A percentile compares a stretch with the other conserved stretches of the same genome.
phyloP scores from a whole-genome alignment of 208 protist species.

The Crithidia sp. region DNA sequence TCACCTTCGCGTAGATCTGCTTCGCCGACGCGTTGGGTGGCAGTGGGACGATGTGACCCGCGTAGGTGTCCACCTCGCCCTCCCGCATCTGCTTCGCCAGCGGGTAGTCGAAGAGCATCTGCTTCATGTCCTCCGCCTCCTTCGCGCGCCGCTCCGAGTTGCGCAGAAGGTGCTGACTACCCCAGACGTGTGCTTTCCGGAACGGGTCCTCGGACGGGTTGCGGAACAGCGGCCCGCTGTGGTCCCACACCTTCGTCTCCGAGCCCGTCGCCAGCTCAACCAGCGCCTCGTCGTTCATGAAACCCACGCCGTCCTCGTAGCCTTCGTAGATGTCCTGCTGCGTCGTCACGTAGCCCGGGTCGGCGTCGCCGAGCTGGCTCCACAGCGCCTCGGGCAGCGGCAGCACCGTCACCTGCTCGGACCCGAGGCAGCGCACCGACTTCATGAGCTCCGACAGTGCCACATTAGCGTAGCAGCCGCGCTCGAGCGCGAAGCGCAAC shows the following conservation, averaged over 20 bases:
- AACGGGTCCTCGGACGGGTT: slow-evolving; percentile 57
- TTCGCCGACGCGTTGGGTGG: slow-evolving; percentile 70
- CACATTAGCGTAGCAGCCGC: slow-evolving; percentile 89
- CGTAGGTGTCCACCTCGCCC: slow-evolving; percentile 73
- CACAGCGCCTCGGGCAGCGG: slow-evolving; percentile 65
- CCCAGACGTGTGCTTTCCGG: slow-evolving; percentile 64
- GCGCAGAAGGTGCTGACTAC: slow-evolving; percentile 65
- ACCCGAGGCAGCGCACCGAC: slow-evolving; percentile 62
- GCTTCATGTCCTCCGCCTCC: slow-evolving; percentile 57
- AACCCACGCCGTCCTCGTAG: slow-evolving; percentile 82
- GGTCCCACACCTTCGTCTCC: slow-evolving; percentile 62
- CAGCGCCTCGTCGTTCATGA: slow-evolving; percentile 45
- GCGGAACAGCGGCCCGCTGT: slow-evolving; percentile 66
- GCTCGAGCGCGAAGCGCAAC: slow-evolving; percentile 77
- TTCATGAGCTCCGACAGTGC: slow-evolving; percentile 86
- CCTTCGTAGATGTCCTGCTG: slow-evolving; percentile 85
- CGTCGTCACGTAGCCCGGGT: slow-evolving; percentile 79
- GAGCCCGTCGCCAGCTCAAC: slow-evolving; percentile 26
- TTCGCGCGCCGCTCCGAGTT: slow-evolving; percentile 63
- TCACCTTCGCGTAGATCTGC: slow-evolving; percentile 70
- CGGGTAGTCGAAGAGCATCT: slow-evolving; percentile 69
- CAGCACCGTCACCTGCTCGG: slow-evolving; percentile 62
- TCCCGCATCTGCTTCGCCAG: slow-evolving; percentile 64
- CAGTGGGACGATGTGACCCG: slow-evolving; percentile 81
- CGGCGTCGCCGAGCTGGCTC: slow-evolving; percentile 52